A percentile compares a stretch with the other conserved stretches of the same genome.
These are phyloP conservation scores for Lipomyces yamadae DNA, from an alignment of 805 yeast genomes.

Conservation along the genomic window DNA sequence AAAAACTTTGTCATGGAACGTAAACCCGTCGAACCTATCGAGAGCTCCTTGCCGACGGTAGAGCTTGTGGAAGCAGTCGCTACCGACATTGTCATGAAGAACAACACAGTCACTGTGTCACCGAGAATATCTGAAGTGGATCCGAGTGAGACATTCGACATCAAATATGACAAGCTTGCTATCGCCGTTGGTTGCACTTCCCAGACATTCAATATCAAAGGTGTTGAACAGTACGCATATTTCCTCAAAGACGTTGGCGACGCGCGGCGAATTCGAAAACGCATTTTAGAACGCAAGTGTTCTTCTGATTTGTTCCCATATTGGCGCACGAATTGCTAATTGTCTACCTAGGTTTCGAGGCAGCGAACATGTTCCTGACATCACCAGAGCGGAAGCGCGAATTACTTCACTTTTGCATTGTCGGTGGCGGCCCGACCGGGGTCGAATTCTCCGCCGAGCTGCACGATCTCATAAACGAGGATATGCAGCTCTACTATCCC, in stretches of 20 bases:
- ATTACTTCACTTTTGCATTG: conserved; percentile 64
- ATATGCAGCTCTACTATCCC: conserved; percentile 61
- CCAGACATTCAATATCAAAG: conserved; percentile 71
- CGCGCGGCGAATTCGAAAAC: conserved; percentile 59
- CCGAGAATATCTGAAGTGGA: conserved; percentile 25
- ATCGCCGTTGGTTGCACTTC: conserved; percentile 71
- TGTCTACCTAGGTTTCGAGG: conserved; percentile 53
- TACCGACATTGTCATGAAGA: conserved; percentile 17
- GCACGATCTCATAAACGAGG: conserved; percentile 67
- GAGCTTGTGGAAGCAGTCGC: conserved; percentile 32
- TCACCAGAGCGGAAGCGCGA: conserved; percentile 64
- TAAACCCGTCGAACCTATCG: background rate
- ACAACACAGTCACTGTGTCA: conserved; percentile 17
- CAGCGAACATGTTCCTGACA: conserved; percentile 67
- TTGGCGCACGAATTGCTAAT: background rate
- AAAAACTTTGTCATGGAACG: background rate
- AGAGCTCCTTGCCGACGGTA: conserved; percentile 14
- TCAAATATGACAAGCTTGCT: conserved; percentile 70
- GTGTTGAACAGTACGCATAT: conserved; percentile 59
- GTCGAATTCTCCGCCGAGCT: conserved; percentile 75
- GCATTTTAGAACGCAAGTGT: conserved; percentile 50
- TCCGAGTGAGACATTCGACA: conserved; percentile 50
- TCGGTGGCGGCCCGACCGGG: conserved; percentile 81
- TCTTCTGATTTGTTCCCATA: background rate
- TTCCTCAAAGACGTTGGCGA: conserved; percentile 70